phyloP scores from a whole-genome alignment of 495 filamentous ascomycete species.

The Penicillium paradoxum region DNA sequence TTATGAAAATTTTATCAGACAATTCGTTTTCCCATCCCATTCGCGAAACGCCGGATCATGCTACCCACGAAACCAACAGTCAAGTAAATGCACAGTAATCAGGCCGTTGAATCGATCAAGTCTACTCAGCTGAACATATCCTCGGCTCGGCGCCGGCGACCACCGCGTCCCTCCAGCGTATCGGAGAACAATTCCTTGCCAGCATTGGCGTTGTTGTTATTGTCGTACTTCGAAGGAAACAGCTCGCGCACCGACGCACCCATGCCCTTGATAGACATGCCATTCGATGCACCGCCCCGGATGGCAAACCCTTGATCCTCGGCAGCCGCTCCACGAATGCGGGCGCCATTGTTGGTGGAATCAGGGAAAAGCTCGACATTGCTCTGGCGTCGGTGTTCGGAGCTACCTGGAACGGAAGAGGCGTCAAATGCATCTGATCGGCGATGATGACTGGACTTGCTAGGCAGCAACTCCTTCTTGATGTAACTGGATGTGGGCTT shows the following conservation, averaged over 20 bases:
- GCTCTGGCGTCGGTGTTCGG: conserved; percentile 23
- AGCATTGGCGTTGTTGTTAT: conserved; percentile 43
- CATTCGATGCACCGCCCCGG: conserved; percentile 56
- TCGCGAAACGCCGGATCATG: conserved; percentile 19
- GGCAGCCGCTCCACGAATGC: conserved; percentile 54
- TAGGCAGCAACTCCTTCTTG: conserved; percentile 68
- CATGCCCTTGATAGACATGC: conserved; percentile 43
- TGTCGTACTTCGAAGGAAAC: conserved; percentile 59
- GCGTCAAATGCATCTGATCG: conserved; percentile 61
- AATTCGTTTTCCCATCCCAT: conserved; percentile 5
- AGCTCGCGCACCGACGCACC: conserved; percentile 59
- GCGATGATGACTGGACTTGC: conserved; percentile 57
- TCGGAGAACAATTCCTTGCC: conserved; percentile 68
- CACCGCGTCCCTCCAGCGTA: conserved; percentile 47
- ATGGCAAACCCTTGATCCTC: conserved; percentile 59
- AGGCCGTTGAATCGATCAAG: background rate
- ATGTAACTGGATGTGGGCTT: conserved; percentile 42
- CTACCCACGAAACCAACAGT: conserved; percentile 10
- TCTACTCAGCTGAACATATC: conserved; percentile 45
- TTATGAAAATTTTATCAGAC: conserved; percentile 10
- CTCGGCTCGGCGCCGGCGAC: conserved; percentile 44
- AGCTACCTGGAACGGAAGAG: conserved; percentile 6
- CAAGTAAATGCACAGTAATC: conserved; percentile 3
- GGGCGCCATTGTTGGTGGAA: conserved; percentile 38
- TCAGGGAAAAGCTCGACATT: conserved; percentile 41